Evolutionary conservation across 2,329 filamentous ascomycete genomes (phyloP), one percentile per base, ranked within the genome.

Genomic region (Xylaria sp.): DNA sequence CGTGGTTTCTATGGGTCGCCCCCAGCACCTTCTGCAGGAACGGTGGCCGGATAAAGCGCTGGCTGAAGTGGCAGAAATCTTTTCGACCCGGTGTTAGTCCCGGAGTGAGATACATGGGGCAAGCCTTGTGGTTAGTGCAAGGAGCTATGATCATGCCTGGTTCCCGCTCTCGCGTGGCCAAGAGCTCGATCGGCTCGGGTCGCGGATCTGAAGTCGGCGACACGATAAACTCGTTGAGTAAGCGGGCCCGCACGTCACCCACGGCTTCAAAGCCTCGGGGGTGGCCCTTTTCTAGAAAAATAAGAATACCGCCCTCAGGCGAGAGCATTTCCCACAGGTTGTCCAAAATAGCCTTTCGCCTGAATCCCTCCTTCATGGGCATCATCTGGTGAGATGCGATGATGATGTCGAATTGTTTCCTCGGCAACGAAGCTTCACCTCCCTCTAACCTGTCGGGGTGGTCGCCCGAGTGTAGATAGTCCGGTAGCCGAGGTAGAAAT

Each of bases 211-310:
- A 74, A 23, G 60, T 64, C 38, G 70, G 71, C 33, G 67, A 71
- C 61, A 78, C 73, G 23, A 82, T 82, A 73, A 92, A 89, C 46
- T 90, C 87, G 64, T 91, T 86, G 0, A 98, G 82, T 0, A 99
- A 80, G 63, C 91, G 87, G 43, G 93, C 85, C 52, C 95, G 88
- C 5, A 94, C 93, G 50, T 90, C 91, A 11, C 92, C 94, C 42
- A 99, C 87, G 14, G 92, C 91, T 75, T 98, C 95, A 69, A 99
- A 99, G 0, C 95, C 95, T 45, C 92, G 87, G 12, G 93, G 92
- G 12, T 96, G 87, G 0, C 93, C 95, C 76, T 97, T 98, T 75
- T 99, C 95, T 21, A 97, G 79, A 2, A 98, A 78, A 51, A 98
- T 86, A 4, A 99, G 82, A 14, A 99, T 85, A 37, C 95, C 95